Percentiles rank a stretch among this genome's conserved stretches.
These are phyloP conservation scores for Gentiana dahurica DNA, from an alignment of 257 asterid species.

Conservation along the genomic window DNA sequence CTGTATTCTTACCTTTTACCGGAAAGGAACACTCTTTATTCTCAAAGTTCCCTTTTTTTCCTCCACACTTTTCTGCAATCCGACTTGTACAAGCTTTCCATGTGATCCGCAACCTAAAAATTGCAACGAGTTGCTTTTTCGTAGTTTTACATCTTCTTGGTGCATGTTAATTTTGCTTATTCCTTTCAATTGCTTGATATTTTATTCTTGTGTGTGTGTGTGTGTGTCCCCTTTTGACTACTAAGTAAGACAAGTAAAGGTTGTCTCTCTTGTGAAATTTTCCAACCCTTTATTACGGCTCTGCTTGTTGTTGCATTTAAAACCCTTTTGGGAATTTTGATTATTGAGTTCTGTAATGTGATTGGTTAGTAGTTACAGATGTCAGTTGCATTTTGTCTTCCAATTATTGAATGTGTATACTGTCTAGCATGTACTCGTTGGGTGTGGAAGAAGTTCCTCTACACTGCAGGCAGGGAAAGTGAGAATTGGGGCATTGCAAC, in stretches of 20 bases:
- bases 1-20: background rate
- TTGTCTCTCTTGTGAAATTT: no score
- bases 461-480: constrained; percentile 88
- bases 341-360: constrained; percentile 14
- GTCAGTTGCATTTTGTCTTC: constrained; percentile 91
- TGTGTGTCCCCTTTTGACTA: background rate
- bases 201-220: background rate
- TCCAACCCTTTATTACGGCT: no score
- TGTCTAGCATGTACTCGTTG: constrained; percentile 89
- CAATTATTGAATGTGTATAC: constrained; percentile 90
- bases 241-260: background rate
- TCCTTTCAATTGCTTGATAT: background rate
- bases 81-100: background rate
- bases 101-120: background rate
- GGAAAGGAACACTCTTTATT: background rate
- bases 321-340: background rate
- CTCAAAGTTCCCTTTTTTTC: background rate
- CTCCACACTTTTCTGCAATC: no score
- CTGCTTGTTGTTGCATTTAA: background rate
- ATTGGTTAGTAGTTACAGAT: constrained; percentile 43
- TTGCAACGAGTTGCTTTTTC: background rate
- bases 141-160: background rate
- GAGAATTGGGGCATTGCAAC: constrained; percentile 92
- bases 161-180: background rate
- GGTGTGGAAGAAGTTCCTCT: constrained; percentile 91